phyloP scores from a whole-genome alignment of 768 basidiomycete genomes.

The Trichaptum fuscoviolaceum region DNA sequence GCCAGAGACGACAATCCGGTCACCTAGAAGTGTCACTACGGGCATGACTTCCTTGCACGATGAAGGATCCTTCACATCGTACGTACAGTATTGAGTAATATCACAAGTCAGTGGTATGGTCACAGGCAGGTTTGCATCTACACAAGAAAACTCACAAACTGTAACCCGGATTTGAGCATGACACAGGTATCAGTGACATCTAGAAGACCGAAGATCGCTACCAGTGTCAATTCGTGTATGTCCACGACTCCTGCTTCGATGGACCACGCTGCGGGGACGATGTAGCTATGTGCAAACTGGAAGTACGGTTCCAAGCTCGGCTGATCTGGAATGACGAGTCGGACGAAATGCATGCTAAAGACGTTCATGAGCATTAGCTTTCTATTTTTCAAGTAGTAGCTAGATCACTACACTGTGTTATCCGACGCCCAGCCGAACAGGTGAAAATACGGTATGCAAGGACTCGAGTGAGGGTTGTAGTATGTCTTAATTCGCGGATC shows the following conservation, averaged over 20 bases:
- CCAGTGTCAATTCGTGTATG: neutral
- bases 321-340: neutral
- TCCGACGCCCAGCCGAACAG: neutral
- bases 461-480: neutral
- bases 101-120: neutral
- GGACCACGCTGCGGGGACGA: neutral
- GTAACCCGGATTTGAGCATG: neutral
- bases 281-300: neutral
- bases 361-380: neutral
- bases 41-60: neutral
- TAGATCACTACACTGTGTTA: neutral
- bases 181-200: neutral
- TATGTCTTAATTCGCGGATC: neutral
- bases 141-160: neutral
- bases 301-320: neutral
- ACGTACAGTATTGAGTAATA: neutral
- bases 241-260: neutral
- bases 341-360: neutral
- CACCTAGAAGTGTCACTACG: neutral
- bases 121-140: neutral
- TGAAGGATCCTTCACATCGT: neutral
- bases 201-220: neutral
- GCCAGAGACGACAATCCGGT: neutral
- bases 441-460: neutral
- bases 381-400: neutral